Conservation (phyloP, 257 asterid genomes). For the Voacanga thouarsii region DNA sequence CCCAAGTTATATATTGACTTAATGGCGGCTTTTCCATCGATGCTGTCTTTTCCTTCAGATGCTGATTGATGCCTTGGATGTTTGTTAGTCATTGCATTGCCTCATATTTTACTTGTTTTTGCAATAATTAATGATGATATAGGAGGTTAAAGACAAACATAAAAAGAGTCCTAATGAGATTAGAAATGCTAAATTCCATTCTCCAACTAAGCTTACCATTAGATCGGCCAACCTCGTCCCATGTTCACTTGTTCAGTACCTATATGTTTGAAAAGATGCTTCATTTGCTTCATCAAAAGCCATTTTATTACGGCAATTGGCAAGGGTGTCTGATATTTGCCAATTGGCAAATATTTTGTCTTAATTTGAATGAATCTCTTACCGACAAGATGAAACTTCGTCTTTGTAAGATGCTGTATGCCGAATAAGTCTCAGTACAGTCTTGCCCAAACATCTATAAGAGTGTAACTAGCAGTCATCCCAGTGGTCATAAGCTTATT, state of each 20-base stretch:
- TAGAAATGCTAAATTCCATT: background rate
- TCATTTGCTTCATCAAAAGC: background rate
- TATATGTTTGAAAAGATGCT: background rate
- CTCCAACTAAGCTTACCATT: slow-evolving; percentile 11
- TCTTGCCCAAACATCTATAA: slow-evolving; percentile 1
- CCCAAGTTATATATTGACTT: too few species aligned
- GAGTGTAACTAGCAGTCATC: background rate
- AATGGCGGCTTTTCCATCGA: too few species aligned
- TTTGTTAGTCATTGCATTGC: too few species aligned
- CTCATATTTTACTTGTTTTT: too few species aligned
- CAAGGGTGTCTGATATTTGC: background rate
- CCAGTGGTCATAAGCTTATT: background rate
- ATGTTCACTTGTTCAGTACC: background rate
- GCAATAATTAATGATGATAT: too few species aligned
- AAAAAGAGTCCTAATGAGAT: background rate
- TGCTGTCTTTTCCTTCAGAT: too few species aligned
- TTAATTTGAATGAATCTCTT: background rate
- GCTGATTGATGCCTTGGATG: too few species aligned
- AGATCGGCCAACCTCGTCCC: background rate
- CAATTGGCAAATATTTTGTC: background rate
- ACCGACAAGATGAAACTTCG: background rate
- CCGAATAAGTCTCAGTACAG: background rate
- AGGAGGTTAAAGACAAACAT: too few species aligned
- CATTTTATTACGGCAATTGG: background rate
- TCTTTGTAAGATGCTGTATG: background rate